phyloP scores from a whole-genome alignment of 306 rosid species.

The Senna siamea region DNA sequence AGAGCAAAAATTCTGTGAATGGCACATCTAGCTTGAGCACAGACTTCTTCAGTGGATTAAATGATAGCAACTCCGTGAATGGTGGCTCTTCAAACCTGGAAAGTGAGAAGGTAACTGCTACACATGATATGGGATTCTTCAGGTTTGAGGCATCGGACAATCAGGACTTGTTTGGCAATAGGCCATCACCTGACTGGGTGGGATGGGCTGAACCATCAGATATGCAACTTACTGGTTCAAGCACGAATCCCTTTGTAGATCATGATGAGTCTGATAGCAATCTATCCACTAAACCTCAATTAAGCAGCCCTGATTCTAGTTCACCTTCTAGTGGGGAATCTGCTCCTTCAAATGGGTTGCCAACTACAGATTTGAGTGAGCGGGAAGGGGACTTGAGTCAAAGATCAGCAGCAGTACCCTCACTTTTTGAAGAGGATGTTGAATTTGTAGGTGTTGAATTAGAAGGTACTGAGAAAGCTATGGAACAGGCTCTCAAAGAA shows the following conservation, averaged over 20 bases:
- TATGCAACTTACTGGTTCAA: slow-evolving; percentile 67
- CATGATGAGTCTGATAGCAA: slow-evolving; percentile 50
- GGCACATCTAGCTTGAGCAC: slow-evolving; percentile 67
- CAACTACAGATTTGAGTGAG: slow-evolving; percentile 50
- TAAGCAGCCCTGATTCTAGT: slow-evolving; percentile 48
- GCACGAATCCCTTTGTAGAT: slow-evolving; percentile 85
- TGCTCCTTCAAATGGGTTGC: slow-evolving; percentile 66
- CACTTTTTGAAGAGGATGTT: slow-evolving; percentile 92
- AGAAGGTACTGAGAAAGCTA: slow-evolving; percentile 94
- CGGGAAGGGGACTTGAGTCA: slow-evolving; percentile 58
- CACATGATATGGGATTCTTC: slow-evolving; percentile 79
- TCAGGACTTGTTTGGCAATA: slow-evolving; percentile 68
- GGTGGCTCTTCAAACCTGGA: slow-evolving; percentile 54
- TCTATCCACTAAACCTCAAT: slow-evolving; percentile 48
- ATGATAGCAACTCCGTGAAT: slow-evolving; percentile 52
- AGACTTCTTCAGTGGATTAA: slow-evolving; percentile 51
- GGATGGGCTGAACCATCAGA: slow-evolving; percentile 86
- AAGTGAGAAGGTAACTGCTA: slow-evolving; percentile 51
- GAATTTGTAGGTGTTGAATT: slow-evolving; percentile 95
- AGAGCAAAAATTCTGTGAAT: slow-evolving; percentile 55
- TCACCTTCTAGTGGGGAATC: slow-evolving; percentile 55
- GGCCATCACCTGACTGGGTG: slow-evolving; percentile 93
- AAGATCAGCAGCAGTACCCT: slow-evolving; percentile 65
- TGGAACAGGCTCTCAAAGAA: slow-evolving; percentile 98
- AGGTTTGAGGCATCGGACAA: slow-evolving; percentile 76